Conservation (phyloP, 2,329 filamentous ascomycete species). For the Neofusicoccum cordaticola region DNA sequence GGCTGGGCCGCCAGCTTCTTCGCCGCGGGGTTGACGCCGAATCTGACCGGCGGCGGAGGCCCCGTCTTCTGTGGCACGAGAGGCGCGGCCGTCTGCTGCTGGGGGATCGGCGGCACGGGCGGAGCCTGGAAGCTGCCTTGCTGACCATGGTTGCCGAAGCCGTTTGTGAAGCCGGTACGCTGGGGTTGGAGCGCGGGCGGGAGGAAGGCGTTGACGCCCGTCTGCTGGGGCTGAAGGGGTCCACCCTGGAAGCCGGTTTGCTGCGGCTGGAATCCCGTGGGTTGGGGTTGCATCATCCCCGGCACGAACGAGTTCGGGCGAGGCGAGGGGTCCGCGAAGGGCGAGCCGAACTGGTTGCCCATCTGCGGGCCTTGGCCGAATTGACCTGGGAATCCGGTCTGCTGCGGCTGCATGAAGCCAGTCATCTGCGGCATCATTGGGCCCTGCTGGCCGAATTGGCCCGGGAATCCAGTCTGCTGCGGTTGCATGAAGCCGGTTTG, state of each 20-base stretch:
- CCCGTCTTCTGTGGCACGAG: constrained; percentile 77
- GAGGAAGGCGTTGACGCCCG: constrained; percentile 50
- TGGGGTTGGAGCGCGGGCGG: constrained; percentile 50
- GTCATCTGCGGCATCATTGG: constrained; percentile 50
- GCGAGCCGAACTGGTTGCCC: constrained; percentile 43
- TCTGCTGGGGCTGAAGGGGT: constrained; percentile 52
- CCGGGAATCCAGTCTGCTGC: constrained; percentile 26
- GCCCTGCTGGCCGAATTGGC: constrained; percentile 23
- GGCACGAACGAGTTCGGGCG: constrained; percentile 10
- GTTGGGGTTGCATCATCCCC: not conserved
- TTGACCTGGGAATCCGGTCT: constrained; percentile 44
- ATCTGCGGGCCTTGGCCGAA: constrained; percentile 52
- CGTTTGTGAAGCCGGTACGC: constrained; percentile 44
- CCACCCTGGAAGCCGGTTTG: constrained; percentile 27
- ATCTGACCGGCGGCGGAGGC: constrained; percentile 81
- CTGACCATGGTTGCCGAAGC: constrained; percentile 33
- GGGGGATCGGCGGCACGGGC: constrained; percentile 56
- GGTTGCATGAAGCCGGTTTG: constrained; percentile 42
- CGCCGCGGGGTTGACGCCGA: constrained; percentile 70
- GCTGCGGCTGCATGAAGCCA: constrained; percentile 49
- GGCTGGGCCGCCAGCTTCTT: constrained; percentile 82
- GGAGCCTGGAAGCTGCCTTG: constrained; percentile 46
- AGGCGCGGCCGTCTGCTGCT: constrained; percentile 59
- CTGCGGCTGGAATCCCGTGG: constrained; percentile 25
- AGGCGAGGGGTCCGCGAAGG: constrained; percentile 36